Percentiles rank a stretch among this genome's conserved stretches.
Evolutionary conservation across 371 early-diverging fungal genomes (phyloP).

Genomic region (Smittium culicis): DNA sequence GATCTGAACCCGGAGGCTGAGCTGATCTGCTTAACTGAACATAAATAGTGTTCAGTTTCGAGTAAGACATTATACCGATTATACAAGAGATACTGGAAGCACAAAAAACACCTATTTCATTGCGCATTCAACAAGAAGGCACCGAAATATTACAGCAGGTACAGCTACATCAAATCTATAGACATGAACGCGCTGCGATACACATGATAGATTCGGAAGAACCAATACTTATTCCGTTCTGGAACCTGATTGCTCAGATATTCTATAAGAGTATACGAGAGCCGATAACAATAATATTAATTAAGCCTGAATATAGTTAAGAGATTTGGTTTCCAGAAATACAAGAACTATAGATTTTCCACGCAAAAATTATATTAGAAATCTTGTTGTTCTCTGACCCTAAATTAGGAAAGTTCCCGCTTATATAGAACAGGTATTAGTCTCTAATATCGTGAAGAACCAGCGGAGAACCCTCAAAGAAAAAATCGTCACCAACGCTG

Average conservation of each 20-base stretch:
- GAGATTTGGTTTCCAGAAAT: background rate
- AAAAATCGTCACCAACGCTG: background rate
- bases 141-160: background rate
- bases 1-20: background rate
- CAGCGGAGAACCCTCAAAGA: background rate
- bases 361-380: background rate
- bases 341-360: background rate
- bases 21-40: background rate
- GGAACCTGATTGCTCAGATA: background rate
- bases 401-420: background rate
- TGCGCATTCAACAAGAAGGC: background rate
- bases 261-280: background rate
- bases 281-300: background rate
- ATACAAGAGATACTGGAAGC: background rate
- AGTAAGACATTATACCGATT: background rate
- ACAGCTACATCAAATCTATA: background rate
- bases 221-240: background rate
- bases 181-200: background rate
- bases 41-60: background rate
- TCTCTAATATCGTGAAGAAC: background rate
- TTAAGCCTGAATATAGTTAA: background rate
- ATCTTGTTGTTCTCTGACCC: background rate
- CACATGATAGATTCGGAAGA: background rate
- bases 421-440: conserved; percentile 1
- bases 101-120: background rate